Evolutionary conservation across 2,329 filamentous ascomycete genomes (phyloP).

Genomic region (Xylariales sp.): DNA sequence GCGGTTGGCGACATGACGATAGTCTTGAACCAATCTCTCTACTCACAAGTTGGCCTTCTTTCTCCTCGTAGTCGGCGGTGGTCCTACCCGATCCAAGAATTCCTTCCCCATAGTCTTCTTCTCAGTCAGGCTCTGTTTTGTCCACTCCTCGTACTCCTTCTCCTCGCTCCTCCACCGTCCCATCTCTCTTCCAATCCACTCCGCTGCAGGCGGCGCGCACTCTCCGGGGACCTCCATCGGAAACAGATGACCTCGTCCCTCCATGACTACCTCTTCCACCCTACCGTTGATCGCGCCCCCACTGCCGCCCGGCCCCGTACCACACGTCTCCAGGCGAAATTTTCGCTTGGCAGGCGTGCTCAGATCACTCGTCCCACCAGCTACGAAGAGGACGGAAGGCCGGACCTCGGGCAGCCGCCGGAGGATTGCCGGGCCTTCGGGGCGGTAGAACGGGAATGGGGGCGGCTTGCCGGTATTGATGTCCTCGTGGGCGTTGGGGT

Average conservation of each 20-base stretch:
- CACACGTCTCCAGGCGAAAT: constrained; percentile 61
- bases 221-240: constrained; percentile 72
- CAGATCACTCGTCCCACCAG: constrained; percentile 56
- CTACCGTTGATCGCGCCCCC: constrained; percentile 59
- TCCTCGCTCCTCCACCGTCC: constrained; percentile 53
- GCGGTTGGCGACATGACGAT: no score
- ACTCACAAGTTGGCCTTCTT: no score
- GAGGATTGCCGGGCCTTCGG: constrained; percentile 57
- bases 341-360: constrained; percentile 44
- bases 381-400: constrained; percentile 65
- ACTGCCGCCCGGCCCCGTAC: constrained; percentile 61
- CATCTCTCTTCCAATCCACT: constrained; percentile 55
- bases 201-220: constrained; percentile 57
- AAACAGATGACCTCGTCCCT: constrained; percentile 70
- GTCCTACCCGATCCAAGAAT: constrained; percentile 50
- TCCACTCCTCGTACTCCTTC: constrained; percentile 52
- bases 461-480: constrained; percentile 31
- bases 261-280: constrained; percentile 61
- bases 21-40: no score
- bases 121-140: constrained; percentile 39
- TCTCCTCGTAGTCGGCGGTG: constrained; percentile 1
- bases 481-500: constrained; percentile 31
- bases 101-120: constrained; percentile 54
- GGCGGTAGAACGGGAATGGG: constrained; percentile 65
- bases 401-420: constrained; percentile 54